phyloP scores from a whole-genome alignment of 345 rosid genomes.

The Bruguiera gymnorhiza region DNA sequence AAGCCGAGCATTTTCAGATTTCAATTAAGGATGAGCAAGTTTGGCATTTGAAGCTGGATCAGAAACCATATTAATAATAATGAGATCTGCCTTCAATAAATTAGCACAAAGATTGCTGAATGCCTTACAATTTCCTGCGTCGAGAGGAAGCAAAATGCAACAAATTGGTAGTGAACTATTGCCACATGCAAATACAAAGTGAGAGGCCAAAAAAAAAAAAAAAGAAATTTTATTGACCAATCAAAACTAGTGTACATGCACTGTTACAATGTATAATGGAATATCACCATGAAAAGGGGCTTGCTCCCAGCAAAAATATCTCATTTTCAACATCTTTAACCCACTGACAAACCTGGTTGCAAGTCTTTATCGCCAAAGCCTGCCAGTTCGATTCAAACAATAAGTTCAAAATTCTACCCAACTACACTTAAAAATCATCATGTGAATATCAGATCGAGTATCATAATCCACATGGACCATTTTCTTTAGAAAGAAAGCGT shows the following conservation, averaged over 20 bases:
- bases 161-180: conserved; percentile 2
- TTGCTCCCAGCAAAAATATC: conserved; percentile 89
- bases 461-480: not conserved
- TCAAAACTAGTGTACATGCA: conserved; percentile 34
- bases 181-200: not conserved
- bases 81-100: too few species aligned
- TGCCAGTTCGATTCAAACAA: conserved; percentile 25
- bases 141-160: not conserved
- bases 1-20: too few species aligned
- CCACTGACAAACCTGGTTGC: conserved; percentile 90
- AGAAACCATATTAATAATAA: too few species aligned
- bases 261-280: conserved; percentile 17
- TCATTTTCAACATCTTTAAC: conserved; percentile 96
- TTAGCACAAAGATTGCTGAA: too few species aligned
- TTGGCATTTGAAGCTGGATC: too few species aligned
- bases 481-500: too few species aligned
- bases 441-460: not conserved
- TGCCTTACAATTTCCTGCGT: not conserved
- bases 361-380: conserved; percentile 86
- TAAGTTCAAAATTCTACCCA: not conserved
- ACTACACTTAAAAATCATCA: not conserved
- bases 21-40: too few species aligned
- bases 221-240: conserved; percentile 16
- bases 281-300: conserved; percentile 94
- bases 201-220: not conserved